Evolutionary conservation across 768 basidiomycete genomes (phyloP), one percentile per base, ranked within the genome.

Genomic region (Russula emetica): DNA sequence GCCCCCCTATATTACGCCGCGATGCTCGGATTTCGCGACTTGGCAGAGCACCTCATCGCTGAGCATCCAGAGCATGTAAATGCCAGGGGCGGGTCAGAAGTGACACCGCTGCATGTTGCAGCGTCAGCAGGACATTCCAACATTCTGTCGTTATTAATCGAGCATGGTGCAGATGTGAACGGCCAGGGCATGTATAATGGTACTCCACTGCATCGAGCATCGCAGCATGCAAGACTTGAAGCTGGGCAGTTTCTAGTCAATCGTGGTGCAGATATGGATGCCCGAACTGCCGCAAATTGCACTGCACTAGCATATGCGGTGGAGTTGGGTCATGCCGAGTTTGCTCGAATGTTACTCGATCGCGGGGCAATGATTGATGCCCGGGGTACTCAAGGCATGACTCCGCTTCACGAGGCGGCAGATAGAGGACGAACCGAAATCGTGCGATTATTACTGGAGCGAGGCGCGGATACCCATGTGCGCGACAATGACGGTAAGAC

Each of bases 351-450:
- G 14, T 14, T 57, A 44, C 26, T 56, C 2, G 26, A 30, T 3
- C 40, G 11, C 28, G 42, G 28, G 0, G 55, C 56, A 36, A 0
- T 30, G 13, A 7, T 52, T 7, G 28, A 20, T 52, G 18, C 18
- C 5, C 28, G 16, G 32, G 32, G 32, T 8, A 3, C 7, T 0
- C 8, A 0, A 0, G 30, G 30, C 18, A 0, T 0, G 0, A 52
- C 30, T 8, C 18, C 51, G 2, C 26, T 14, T 16, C 24, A 13
- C 36, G 13, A 3, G 1, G 36, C 36, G 3, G 36, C 36, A 36
- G 2, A 0, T 13, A 36, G 14, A 1, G 13, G 5, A 2, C 0
- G 0, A 5, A 5, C 5, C 13, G 11, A 14, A 14, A 13, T 36
- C 36, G 36, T 5, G 36, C 36, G 36, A 14, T 36, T 36, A 3